phyloP scores from a whole-genome alignment of 225 moss, liverwort and hornwort genomes.

The Takakia lepidozioides region DNA sequence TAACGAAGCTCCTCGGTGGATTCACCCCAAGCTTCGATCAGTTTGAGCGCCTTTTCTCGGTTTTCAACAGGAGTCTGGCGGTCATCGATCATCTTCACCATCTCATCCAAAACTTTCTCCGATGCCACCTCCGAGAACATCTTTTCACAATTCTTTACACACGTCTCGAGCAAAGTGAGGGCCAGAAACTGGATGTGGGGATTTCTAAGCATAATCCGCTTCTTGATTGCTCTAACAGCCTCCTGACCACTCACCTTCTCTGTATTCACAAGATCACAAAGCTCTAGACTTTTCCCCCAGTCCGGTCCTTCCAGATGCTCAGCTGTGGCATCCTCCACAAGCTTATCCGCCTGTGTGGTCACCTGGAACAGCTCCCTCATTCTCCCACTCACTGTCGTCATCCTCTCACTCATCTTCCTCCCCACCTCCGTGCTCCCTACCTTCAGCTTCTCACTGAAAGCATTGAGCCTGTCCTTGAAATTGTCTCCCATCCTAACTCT shows the following conservation, averaged over 20 bases:
- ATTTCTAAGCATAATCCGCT: constrained; percentile 33
- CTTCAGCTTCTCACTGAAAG: constrained; percentile 43
- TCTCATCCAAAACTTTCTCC: constrained; percentile 47
- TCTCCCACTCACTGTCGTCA: constrained; percentile 35
- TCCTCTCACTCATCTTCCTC: constrained; percentile 40
- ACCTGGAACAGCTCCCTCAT: constrained; percentile 50
- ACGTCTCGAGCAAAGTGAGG: constrained; percentile 44
- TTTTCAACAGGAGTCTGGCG: constrained; percentile 38
- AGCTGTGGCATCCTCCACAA: constrained; percentile 41
- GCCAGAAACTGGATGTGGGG: constrained; percentile 38
- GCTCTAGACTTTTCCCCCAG: constrained; percentile 40
- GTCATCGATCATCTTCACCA: constrained; percentile 54
- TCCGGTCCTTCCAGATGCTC: constrained; percentile 39
- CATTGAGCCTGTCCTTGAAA: constrained; percentile 29
- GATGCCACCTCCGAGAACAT: constrained; percentile 54
- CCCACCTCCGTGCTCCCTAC: constrained; percentile 43
- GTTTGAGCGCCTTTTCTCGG: constrained; percentile 46
- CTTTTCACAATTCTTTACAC: constrained; percentile 55
- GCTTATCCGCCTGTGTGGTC: constrained; percentile 32
- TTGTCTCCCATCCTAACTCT: constrained; percentile 58
- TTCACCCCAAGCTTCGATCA: constrained; percentile 56
- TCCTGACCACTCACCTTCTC: constrained; percentile 38
- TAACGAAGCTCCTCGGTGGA: constrained; percentile 46
- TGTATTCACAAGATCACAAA: constrained; percentile 51
- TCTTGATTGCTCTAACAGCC: constrained; percentile 53